Evolutionary conservation across 768 basidiomycete genomes (phyloP), one percentile per base, ranked within the genome.

Genomic region (Boletus vermiculosoides): DNA sequence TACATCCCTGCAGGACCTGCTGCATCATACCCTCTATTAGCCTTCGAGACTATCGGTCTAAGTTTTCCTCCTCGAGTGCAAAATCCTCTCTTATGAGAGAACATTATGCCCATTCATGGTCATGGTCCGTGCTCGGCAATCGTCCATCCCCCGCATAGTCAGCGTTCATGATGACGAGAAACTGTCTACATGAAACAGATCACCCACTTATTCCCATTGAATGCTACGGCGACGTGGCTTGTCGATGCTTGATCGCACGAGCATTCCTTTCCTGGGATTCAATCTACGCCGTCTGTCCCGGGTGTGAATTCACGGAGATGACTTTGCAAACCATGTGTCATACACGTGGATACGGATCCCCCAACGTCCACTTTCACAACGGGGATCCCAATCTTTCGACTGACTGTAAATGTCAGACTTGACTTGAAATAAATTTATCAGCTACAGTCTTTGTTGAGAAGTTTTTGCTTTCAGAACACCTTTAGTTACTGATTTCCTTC

Each of bases 241-340:
- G 40, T 56, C 53, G 36, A n/a, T 49, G 20, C 45, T 54, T 40
- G 42, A 39, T 39, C 45, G 45, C 23, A 34, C 22, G 56, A 28
- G 44, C 30, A 22, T 47, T 42, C 50, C 55, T 45, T 45, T 48
- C 12, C 33, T 45, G 34, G 45, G 28, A 41, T 45, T 23, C 31
- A 52, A 23, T 31, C 2, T 37, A 41, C 37, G n/a, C 42, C 54
- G 45, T 54, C 52, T 46, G 46, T 54, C 52, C 22, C 37, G 2
- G 2, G 37, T 40, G 23, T 54, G 37, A 39, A 47, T 59, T 49
- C 46, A 58, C 69, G 66, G 68, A 70, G 60, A 71, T 70, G 69
- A 68, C 52, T 42, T 50, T 36, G 54, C 34, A 36, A 44, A 25
- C n/a, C 50, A 55, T 54, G 60, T 25, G 28, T 31, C 7, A 1